Conservation (phyloP, 257 asterid species). For the Perilla frutescens region DNA sequence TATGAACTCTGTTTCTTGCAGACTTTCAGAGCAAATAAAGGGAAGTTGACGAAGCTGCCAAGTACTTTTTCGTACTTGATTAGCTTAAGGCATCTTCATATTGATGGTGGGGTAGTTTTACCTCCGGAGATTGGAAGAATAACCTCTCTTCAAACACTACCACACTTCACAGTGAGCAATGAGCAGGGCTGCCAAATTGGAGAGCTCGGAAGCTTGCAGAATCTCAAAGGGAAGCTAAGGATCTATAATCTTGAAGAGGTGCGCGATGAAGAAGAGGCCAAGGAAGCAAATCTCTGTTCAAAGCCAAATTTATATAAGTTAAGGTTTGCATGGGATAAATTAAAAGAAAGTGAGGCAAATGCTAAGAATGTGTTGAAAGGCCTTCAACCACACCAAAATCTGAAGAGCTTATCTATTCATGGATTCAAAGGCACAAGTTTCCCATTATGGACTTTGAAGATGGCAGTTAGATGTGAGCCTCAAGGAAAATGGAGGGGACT, state of each 20-base stretch:
- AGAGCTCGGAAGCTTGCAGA: background rate
- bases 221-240: background rate
- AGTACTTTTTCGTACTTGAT: background rate
- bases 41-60: background rate
- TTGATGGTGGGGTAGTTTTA: background rate
- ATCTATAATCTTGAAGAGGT: background rate
- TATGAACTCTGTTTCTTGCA: slow-evolving; percentile 22
- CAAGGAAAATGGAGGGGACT: background rate
- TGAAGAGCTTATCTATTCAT: background rate
- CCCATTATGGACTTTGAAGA: background rate
- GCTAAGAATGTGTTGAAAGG: background rate
- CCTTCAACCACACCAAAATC: background rate
- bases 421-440: background rate
- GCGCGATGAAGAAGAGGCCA: background rate
- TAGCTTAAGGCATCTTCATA: slow-evolving; percentile 32
- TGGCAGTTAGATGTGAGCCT: background rate
- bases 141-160: slow-evolving; percentile 32
- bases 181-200: background rate
- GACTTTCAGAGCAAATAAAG: background rate
- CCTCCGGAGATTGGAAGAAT: slow-evolving; percentile 31
- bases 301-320: background rate
- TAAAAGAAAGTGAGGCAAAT: background rate
- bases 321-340: background rate
- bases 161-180: background rate
- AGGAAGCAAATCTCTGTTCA: background rate